Evolutionary conservation across 495 filamentous ascomycete genomes (phyloP).

Genomic region (Penicillium dipodomyicola): DNA sequence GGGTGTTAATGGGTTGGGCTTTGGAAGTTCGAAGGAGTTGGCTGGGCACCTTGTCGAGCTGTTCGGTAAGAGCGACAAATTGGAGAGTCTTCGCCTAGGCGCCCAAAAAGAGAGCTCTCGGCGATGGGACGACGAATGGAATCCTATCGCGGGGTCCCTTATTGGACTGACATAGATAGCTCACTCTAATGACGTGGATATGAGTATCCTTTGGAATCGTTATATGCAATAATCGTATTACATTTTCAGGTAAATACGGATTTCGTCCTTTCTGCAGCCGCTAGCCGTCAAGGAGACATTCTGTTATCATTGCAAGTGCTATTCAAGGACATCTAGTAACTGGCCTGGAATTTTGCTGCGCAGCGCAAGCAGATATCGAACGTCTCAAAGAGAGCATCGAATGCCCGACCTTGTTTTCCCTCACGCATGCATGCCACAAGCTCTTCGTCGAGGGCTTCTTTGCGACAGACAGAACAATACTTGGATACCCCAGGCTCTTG

Average conservation of each 20-base stretch:
- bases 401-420: conserved; percentile 21
- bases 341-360: conserved; percentile 46
- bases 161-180: conserved; percentile 52
- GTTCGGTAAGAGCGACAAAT: conserved; percentile 52
- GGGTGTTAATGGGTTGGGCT: conserved; percentile 80
- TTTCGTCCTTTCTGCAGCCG: not conserved
- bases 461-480: conserved; percentile 50
- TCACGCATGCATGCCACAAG: conserved; percentile 17
- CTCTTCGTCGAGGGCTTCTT: conserved; percentile 51
- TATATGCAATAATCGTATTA: not conserved
- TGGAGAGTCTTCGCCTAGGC: conserved; percentile 64
- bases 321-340: conserved; percentile 5
- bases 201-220: not conserved
- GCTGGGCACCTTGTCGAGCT: conserved; percentile 57
- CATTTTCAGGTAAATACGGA: not conserved
- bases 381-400: conserved; percentile 36
- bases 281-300: not conserved
- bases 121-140: conserved; percentile 96
- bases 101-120: conserved; percentile 71
- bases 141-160: conserved; percentile 68
- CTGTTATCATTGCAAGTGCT: not conserved
- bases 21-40: conserved; percentile 64
- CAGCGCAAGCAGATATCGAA: conserved; percentile 59
- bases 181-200: not conserved
- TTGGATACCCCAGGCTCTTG: conserved; percentile 55